A percentile compares a stretch with the other conserved stretches of the same genome.
Conservation (phyloP, 2,329 filamentous ascomycete species). For the Pestalotiopsis sp. region DNA sequence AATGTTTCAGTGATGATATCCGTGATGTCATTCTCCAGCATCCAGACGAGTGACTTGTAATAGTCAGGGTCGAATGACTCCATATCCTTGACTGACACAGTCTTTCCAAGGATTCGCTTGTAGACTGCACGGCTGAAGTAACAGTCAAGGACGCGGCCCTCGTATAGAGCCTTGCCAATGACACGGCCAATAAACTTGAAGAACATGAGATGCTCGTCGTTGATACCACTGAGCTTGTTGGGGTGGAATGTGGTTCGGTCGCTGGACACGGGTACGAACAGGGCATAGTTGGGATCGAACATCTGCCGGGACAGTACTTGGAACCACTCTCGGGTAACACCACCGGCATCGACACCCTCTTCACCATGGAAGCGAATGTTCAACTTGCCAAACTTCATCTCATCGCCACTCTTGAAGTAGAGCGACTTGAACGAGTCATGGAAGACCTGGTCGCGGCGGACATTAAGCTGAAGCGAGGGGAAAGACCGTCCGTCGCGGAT, state of each 20-base stretch:
- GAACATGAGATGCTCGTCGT: constrained; percentile 93
- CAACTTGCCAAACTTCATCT: constrained; percentile 98
- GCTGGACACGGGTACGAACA: constrained; percentile 95
- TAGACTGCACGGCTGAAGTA: constrained; percentile 99
- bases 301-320: constrained; percentile 95
- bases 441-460: constrained; percentile 95
- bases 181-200: constrained; percentile 99
- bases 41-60: constrained; percentile 98
- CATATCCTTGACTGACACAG: constrained; percentile 98
- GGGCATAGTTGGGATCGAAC: constrained; percentile 97
- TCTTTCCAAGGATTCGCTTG: constrained; percentile 93
- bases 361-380: constrained; percentile 97
- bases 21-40: constrained; percentile 97
- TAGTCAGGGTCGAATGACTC: constrained; percentile 98
- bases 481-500: constrained; percentile 62
- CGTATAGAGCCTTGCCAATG: constrained; percentile 97
- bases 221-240: constrained; percentile 90
- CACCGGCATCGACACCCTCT: constrained; percentile 96
- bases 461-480: constrained; percentile 78
- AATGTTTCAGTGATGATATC: constrained; percentile 98
- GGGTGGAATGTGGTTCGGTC: constrained; percentile 99
- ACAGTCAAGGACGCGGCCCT: constrained; percentile 92
- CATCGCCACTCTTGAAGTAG: constrained; percentile 93
- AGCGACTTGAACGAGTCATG: constrained; percentile 97
- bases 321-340: constrained; percentile 98